Evolutionary conservation across 192 early-diverging fungal genomes (phyloP), one percentile per base, ranked within the genome.

Genomic region (Coemansia sp.): DNA sequence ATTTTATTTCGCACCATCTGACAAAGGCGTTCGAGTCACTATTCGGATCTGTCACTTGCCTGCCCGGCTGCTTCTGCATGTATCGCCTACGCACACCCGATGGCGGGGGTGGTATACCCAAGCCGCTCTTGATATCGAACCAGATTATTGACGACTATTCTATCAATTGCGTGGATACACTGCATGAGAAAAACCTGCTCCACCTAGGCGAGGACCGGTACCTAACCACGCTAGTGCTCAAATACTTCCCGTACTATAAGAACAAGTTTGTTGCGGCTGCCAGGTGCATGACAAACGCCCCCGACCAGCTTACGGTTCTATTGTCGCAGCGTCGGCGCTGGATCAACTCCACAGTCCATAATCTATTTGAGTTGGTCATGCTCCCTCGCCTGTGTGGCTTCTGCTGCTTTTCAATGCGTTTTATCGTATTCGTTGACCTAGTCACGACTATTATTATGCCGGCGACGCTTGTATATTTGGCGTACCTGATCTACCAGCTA

Each of bases 261-360:
- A 91, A 90, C 73, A 91, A 90, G 54, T 99, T 98, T 68, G 92
- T 92, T 4, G 84, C 93, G 3, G 92, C 96, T 50, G 97, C 97
- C 12, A 85, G 90, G 64, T 97, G 96, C 77, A 88, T 85, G 73
- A 99, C 97, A 34, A 90, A 86, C 49, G 97, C 93, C 8, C 97
- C 97, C 5, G 97, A 98, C 67, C 87, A 87, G 64, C 96, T 94
- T 89, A 81, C 86, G 54, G 88, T 99, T 30, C 76, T 99, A 53
- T 74, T 99, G 25, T 99, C 97, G 5, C 97, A 99, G 76, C 90
- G 97, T 60, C 94, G 97, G 81, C 91, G 97, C 67, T 99, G 97
- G 97, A 99, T 99, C 70, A 99, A 99, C 84, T 97, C 95, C 41
- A 99, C 97, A 4, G 92, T 99, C 7, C 97, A 99, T 85, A 99